Base-by-base conservation (phyloP, 208 protist species). In the Acanthamoeba sp. region DNA sequence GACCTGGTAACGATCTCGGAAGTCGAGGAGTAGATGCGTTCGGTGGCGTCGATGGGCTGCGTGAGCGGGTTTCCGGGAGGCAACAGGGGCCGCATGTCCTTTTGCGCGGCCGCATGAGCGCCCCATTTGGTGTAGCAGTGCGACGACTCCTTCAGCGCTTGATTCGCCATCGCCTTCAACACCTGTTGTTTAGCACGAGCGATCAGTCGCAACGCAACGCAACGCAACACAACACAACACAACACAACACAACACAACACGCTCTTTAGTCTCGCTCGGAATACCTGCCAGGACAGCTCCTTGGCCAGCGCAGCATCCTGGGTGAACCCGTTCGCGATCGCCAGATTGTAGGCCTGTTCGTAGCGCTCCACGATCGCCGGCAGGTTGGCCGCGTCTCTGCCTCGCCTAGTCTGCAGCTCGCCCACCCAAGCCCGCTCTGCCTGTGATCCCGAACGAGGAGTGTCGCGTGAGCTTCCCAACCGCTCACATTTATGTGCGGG, bases 281-380 rank as follows among this genome's bases (percentile, higher is more conserved):
- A 16, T 9, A 52, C 48, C 45, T 87, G 78, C 78, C 78, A 87
- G 6, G 57, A 69, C 2, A 91, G 85, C 62, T 91, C 85, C 85
- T 91, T 91, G 38, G 85, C 85, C 34, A 91, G 32, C 10, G 85
- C 85, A 1, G 85, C 85, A 40, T 91, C 85, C 85, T 91, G 85
- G 18, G 40, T 40, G 85, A 73, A 91, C 12, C 85, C 85, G 32
- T 91, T 66, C n/a, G 16, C 16, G 22, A 91, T 69, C 7, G 85
- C 85, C 52, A 91, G 16, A 20, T 7, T 29, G 27, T 66, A 91
- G 62, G 85, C 85, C 40, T 27, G 18, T 18, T 91, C 85, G 62
- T 73, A 91, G 22, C 27, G 16, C 24, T 34, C 22, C 36, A 91
- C 20, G 50, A 91, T 59, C 36, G 45, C 50, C 6, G 55, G 5